These are phyloP conservation scores for Lasiodiplodia sp. DNA, from an alignment of 2,329 filamentous ascomycete species.

Conservation along the genomic window DNA sequence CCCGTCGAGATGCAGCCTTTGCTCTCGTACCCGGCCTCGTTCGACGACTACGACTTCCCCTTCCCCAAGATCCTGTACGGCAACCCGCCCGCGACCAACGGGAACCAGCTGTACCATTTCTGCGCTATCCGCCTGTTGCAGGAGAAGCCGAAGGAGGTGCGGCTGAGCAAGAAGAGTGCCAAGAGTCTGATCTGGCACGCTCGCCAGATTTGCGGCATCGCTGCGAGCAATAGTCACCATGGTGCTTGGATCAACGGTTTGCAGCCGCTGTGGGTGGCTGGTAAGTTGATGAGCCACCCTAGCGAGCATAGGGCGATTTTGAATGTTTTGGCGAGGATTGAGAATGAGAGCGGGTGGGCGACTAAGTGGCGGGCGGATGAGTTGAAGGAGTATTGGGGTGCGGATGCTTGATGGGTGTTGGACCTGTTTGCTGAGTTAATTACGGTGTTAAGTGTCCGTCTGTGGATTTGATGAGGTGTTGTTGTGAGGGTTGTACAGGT, in stretches of 20 bases:
- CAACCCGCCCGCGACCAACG: constrained; percentile 35
- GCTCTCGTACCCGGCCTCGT: constrained; percentile 23
- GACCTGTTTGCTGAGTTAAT: not conserved
- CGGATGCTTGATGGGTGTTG: not conserved
- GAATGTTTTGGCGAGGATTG: constrained; percentile 57
- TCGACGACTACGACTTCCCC: constrained; percentile 24
- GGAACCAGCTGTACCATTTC: constrained; percentile 35
- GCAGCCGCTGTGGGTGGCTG: constrained; percentile 58
- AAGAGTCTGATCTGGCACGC: constrained; percentile 57
- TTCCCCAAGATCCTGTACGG: constrained; percentile 34
- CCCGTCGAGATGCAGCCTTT: constrained; percentile 36
- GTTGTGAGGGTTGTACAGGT: too few species aligned
- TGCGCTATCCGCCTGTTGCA: constrained; percentile 33
- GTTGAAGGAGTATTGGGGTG: constrained; percentile 60
- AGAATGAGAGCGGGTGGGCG: constrained; percentile 61
- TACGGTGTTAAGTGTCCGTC: too few species aligned
- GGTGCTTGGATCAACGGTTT: constrained; percentile 48
- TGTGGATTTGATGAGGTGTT: too few species aligned
- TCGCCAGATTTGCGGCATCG: constrained; percentile 56
- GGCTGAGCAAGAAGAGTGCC: constrained; percentile 23
- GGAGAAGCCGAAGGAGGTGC: constrained; percentile 40
- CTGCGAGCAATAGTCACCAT: constrained; percentile 53
- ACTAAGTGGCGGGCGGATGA: constrained; percentile 63
- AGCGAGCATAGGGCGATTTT: constrained; percentile 57
- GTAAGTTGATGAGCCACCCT: constrained; percentile 55